Evolutionary conservation across 1,139 yeast genomes (phyloP), one percentile per base, ranked within the genome.

Genomic region (Suhomyces wounanorum): DNA sequence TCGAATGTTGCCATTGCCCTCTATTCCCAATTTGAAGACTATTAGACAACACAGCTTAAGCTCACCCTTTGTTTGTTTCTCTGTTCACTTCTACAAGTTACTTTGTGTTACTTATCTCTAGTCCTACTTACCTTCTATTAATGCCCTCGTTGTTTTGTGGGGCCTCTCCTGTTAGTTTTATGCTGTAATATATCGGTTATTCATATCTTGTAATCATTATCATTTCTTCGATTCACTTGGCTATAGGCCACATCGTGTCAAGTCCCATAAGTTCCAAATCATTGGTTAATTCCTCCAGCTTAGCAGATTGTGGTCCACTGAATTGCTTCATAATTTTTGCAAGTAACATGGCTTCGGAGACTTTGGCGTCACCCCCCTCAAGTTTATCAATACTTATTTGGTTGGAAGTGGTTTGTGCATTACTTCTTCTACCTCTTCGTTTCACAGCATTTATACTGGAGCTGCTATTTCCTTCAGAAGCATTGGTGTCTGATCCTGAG

Each of bases 1-100:
- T 78, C 82, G 56, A 77, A 78, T 56, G 71, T 79, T 44, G 67
- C 74, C 37, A 65, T 80, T 61, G 81, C 83, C 18, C 71, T 81
- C 53, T 82, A 82, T 65, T 79, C 85, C 44, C 68, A 65, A 54
- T 65, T 65, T 48, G 68, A 65, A 53, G 65, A 64, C 52, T 61
- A 55, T 51, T 60, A 48, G 38, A 33, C 28, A 37, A 11, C 37
- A 23, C 35, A 23, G 21, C 26, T 25, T 39, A 33, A 25, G 21
- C 36, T 18, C 9, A 38, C 31, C 30, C 36, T 7, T 33, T 40
- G 35, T 45, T 30, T 31, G 40, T 39, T 28, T 41, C 44, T 33
- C 37, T 21, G 38, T 49, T 49, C 52, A 50, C 30, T 50, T 50
- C 52, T 50, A 40, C 45, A 44, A 44, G 43, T 52, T 44, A 37